Evolutionary conservation across 768 basidiomycete genomes (phyloP), one percentile per base, ranked within the genome.

Genomic region (Lentinula sp.): DNA sequence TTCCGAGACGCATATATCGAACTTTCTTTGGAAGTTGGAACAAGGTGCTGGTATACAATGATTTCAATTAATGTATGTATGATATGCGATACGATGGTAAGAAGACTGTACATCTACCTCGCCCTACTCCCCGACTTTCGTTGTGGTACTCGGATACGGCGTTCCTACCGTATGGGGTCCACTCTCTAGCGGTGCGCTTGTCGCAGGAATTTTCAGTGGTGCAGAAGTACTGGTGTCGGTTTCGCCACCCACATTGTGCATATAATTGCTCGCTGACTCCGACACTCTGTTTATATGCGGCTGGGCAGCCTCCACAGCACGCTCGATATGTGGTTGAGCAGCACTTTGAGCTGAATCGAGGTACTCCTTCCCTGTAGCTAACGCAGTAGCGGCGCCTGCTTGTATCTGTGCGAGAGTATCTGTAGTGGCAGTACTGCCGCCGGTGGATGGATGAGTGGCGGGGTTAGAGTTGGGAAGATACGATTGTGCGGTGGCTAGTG

Each of bases 401-500:
- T 75, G 74, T 1, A 79, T 59, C 15, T 75, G 69, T 0, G 74
- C 60, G 12, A 72, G 64, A 12, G 74, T 59, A 23, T 69, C 67
- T n/a, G 67, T 39, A 10, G 61, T 9, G 12, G 35, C 57, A 50
- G 65, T 55, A 16, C 50, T 56, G 15, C 54, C 63, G 10, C 55
- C 48, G 5, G 60, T 46, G 23, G 53, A 43, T 51, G 50, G 50
- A 49, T 48, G 46, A 10, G 13, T 18, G 62, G 20, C 7, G 63
- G 46, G 15, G 55, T 49, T 50, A 8, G 58, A 50, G 35, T 52
- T 63, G 9, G 58, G 16, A 2, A 60, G 32, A 56, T 45, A 59
- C 28, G 12, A 81, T 73, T 80, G 76, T 15, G 82, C 83, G 28
- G 81, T 76, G 6, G 76, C 64, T 3, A 83, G 60, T 0, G 79